Base-by-base conservation (phyloP, 2,329 filamentous ascomycete species). In the Alternaria sp. region DNA sequence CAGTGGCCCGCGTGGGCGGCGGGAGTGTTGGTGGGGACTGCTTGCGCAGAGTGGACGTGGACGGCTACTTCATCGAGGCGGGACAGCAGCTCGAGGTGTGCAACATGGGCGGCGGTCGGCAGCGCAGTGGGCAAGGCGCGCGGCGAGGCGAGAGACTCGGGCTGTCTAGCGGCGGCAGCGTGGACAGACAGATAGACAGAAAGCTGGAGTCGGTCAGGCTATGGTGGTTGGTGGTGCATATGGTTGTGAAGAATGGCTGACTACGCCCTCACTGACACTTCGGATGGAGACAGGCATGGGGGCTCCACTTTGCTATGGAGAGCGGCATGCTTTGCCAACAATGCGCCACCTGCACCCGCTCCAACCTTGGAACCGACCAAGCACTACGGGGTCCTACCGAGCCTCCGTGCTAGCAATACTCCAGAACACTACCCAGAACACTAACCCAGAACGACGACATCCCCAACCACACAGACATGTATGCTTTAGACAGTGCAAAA, bases 31-130 rank as follows among this genome's bases (percentile, higher is more conserved):
- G 54, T 73, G 66, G 70, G 70, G 71, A 72, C 69, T 75, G 71
- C 74, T 71, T 72, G 73, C 72, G 69, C 75, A 71, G 68, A 72
- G 66, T 65, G 67, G 73, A 62, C 73, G 75, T 78, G 72, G 68
- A 77, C 69, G 76, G 77, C 74, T 78, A 75, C 77, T 79, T 77
- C 77, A 79, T 80, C 68, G 75, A 74, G 70, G 73, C 72, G 72
- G 65, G 70, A 66, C 64, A 69, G 49, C 59, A 57, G 70, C 61
- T 63, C 61, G 63, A 59, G 65, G 65, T 55, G 67, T 65, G 69
- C 67, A 52, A 59, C 72, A 72, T 72, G 63, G 69, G 69, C 68
- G 59, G 64, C 52, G 57, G 54, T 58, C 21, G 52, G 57, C 44
- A 26, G 43, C 40, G 60, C 56, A 55, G 44, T 13, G 50, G 52